These are phyloP conservation scores for Kodamaea lidongshanica DNA, from an alignment of 805 yeast genomes.

Conservation along the genomic window DNA sequence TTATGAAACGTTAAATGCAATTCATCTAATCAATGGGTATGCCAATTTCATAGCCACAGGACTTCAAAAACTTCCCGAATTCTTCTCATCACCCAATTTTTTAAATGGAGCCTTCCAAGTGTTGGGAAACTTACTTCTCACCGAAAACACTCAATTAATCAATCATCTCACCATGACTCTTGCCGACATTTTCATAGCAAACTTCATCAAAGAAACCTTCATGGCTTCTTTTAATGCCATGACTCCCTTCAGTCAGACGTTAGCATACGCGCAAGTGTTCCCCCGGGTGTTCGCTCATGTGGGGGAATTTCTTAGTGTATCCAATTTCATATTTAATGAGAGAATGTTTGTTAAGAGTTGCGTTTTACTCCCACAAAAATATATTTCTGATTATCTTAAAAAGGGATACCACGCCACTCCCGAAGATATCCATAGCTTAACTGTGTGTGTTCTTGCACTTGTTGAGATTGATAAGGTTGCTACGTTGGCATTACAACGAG, in stretches of 20 bases:
- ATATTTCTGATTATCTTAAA: conserved; percentile 23
- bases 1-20: conserved; percentile 22
- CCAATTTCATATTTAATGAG: conserved; percentile 33
- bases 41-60: conserved; percentile 27
- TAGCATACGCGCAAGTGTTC: conserved; percentile 29
- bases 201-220: conserved; percentile 15
- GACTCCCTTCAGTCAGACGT: conserved; percentile 30
- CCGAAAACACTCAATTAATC: conserved; percentile 15
- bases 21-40: conserved; percentile 32
- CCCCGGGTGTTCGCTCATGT: conserved; percentile 33
- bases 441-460: conserved; percentile 25
- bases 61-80: conserved; percentile 16
- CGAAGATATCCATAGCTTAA: conserved; percentile 19
- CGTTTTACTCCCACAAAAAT: conserved; percentile 21
- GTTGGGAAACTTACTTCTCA: conserved; percentile 27
- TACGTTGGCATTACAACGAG: conserved; percentile 15
- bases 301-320: conserved; percentile 25
- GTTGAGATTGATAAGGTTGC: conserved; percentile 20
- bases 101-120: conserved; percentile 36
- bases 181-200: conserved; percentile 32
- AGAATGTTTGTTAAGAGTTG: conserved; percentile 22
- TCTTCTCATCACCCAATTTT: conserved; percentile 27
- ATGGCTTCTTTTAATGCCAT: conserved; percentile 20
- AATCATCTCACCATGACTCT: conserved; percentile 28
- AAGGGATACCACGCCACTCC: conserved; percentile 22